phyloP scores from a whole-genome alignment of 768 basidiomycete species.

The Boletus vermiculosoides region DNA sequence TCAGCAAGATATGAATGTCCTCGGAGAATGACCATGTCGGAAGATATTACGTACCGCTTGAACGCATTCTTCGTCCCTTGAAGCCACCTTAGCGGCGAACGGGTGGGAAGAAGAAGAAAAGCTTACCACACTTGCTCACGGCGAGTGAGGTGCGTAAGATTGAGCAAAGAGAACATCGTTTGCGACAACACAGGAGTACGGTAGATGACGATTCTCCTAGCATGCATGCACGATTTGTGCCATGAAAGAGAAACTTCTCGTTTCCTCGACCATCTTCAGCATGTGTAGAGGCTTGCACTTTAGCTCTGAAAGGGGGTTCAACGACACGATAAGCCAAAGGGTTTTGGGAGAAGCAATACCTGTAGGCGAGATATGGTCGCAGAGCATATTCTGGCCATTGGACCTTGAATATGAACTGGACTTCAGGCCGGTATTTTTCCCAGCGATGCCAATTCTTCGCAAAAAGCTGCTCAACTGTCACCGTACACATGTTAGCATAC shows the following conservation, averaged over 20 bases:
- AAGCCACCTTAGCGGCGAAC: background rate
- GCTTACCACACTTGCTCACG: constrained; percentile 12
- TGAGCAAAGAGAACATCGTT: constrained; percentile 13
- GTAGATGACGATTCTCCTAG: constrained; percentile 14
- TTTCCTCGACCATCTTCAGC: constrained; percentile 10
- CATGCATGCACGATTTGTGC: constrained; percentile 16
- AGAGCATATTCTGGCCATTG: constrained; percentile 13
- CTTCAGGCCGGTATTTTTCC: constrained; percentile 8
- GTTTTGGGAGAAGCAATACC: background rate
- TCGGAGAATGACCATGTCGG: background rate
- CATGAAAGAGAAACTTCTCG: constrained; percentile 13
- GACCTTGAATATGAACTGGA: constrained; percentile 13
- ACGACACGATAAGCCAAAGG: background rate
- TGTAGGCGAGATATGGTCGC: constrained; percentile 11
- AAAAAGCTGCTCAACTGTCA: constrained; percentile 10
- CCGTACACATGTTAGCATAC: background rate
- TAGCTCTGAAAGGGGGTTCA: constrained; percentile 1
- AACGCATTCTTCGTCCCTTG: constrained; percentile 16
- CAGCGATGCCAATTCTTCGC: constrained; percentile 11
- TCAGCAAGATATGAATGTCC: background rate
- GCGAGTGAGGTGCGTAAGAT: constrained; percentile 14
- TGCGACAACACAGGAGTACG: constrained; percentile 3
- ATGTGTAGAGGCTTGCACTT: constrained; percentile 4
- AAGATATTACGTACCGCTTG: constrained; percentile 11
- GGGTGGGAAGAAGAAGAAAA: background rate